phyloP scores from a whole-genome alignment of 208 protist genomes.

The Crithidia fasciculata region DNA sequence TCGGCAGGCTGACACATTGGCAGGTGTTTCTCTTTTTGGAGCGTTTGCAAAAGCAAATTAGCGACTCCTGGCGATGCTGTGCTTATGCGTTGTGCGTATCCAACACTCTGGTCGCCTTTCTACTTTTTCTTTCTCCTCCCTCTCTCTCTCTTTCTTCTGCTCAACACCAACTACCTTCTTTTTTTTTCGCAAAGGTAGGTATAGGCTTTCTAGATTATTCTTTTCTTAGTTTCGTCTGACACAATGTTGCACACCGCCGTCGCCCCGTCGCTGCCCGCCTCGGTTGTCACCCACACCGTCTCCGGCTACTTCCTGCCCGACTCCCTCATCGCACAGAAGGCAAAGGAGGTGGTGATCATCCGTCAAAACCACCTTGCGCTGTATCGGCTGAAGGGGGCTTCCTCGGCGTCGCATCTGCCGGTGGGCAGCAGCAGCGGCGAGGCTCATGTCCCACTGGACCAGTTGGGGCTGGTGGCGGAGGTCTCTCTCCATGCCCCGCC shows the following conservation, averaged over 20 bases:
- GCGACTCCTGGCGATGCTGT: no score
- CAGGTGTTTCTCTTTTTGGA: no score
- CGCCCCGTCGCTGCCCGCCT: slow-evolving; percentile 69
- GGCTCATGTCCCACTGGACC: slow-evolving; percentile 21
- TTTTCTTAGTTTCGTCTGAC: background rate
- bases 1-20: no score
- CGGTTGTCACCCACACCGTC: slow-evolving; percentile 76
- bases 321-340: slow-evolving; percentile 27
- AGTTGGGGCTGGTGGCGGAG: slow-evolving; percentile 50
- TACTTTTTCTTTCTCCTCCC: no score
- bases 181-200: background rate
- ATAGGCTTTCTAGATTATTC: background rate
- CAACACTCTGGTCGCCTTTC: no score
- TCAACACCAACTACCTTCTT: background rate
- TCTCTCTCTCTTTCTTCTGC: background rate
- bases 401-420: background rate
- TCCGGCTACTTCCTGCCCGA: slow-evolving; percentile 67
- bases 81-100: no score
- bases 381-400: slow-evolving; percentile 36
- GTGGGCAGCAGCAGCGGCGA: background rate
- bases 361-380: slow-evolving; percentile 76
- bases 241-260: slow-evolving; percentile 81
- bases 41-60: no score
- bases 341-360: slow-evolving; percentile 68
- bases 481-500: slow-evolving; percentile 71